Percentiles rank a stretch among this genome's conserved stretches.
phyloP scores from a whole-genome alignment of 352 stramenopile species.

The Pythium monospermum region DNA sequence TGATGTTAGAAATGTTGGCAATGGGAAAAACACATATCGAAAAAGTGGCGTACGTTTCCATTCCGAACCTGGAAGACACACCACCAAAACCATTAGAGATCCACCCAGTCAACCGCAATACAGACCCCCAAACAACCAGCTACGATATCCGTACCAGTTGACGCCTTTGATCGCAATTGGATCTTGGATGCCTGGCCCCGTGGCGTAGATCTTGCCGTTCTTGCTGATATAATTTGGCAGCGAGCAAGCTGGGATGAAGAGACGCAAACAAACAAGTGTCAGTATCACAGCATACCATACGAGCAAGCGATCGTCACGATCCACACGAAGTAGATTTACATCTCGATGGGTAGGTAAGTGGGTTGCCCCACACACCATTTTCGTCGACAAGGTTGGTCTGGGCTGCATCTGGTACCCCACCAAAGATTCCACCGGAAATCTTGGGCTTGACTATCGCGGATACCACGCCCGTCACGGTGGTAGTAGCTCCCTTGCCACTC shows the following conservation, averaged over 20 bases:
- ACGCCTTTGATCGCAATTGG: slow-evolving; percentile 56
- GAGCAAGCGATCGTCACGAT: too few species aligned
- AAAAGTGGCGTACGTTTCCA: slow-evolving; percentile 39
- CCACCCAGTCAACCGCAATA: too few species aligned
- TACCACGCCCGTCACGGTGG: background rate
- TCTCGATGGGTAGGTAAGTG: too few species aligned
- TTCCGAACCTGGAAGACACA: slow-evolving; percentile 22
- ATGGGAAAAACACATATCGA: background rate
- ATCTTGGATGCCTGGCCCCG: slow-evolving; percentile 40
- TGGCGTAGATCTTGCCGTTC: slow-evolving; percentile 50
- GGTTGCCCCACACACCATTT: too few species aligned
- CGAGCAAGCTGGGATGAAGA: slow-evolving; percentile 25
- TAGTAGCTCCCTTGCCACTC: slow-evolving; percentile 9
- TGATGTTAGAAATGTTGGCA: background rate
- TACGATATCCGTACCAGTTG: slow-evolving; percentile 75
- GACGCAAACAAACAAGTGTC: too few species aligned
- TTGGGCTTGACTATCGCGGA: slow-evolving; percentile 2
- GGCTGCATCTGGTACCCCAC: too few species aligned
- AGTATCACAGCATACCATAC: too few species aligned
- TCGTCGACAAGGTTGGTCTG: too few species aligned
- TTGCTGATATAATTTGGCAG: slow-evolving; percentile 71
- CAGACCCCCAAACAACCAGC: too few species aligned
- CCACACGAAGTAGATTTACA: too few species aligned
- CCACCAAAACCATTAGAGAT: background rate
- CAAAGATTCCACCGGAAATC: too few species aligned